Evolutionary conservation across 768 basidiomycete species (phyloP).

Genomic region (Russula virescens): DNA sequence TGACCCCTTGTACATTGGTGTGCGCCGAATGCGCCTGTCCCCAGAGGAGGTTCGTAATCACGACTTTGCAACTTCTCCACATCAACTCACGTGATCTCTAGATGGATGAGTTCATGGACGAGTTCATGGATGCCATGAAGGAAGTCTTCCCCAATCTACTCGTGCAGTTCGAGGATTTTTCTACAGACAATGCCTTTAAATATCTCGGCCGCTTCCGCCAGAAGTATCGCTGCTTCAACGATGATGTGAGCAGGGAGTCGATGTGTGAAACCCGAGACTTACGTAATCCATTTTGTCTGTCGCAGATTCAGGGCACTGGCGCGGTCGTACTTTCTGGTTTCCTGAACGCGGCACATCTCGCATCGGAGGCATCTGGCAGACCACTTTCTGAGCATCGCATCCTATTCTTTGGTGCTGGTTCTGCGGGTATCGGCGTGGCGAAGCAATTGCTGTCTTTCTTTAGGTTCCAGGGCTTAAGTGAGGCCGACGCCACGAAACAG

Average conservation of each 20-base stretch:
- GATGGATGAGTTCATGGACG: constrained; percentile 84
- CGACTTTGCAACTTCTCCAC: constrained; percentile 30
- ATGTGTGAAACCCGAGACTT: no score
- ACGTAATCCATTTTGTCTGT: neutral
- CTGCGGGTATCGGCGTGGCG: constrained; percentile 89
- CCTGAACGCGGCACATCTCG: constrained; percentile 79
- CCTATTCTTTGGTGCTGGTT: constrained; percentile 90
- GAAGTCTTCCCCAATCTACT: constrained; percentile 71
- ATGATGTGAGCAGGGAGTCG: constrained; percentile 75
- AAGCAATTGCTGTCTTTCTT: constrained; percentile 87
- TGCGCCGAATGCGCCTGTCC: constrained; percentile 39
- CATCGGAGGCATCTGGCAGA: constrained; percentile 59
- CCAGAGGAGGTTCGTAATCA: constrained; percentile 28
- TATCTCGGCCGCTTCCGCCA: constrained; percentile 74
- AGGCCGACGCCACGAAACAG: constrained; percentile 66
- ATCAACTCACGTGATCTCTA: constrained; percentile 42
- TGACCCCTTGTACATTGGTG: constrained; percentile 87
- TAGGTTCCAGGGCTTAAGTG: constrained; percentile 67
- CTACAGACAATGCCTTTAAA: constrained; percentile 85
- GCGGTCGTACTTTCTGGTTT: constrained; percentile 89
- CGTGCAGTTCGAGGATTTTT: constrained; percentile 92
- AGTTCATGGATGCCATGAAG: constrained; percentile 84
- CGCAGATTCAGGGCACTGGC: constrained; percentile 52
- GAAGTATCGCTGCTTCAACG: constrained; percentile 79
- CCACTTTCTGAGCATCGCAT: constrained; percentile 73